phyloP scores from a whole-genome alignment of 225 moss, liverwort and hornwort species.

The Bryoerythrophyllum caledonicum region DNA sequence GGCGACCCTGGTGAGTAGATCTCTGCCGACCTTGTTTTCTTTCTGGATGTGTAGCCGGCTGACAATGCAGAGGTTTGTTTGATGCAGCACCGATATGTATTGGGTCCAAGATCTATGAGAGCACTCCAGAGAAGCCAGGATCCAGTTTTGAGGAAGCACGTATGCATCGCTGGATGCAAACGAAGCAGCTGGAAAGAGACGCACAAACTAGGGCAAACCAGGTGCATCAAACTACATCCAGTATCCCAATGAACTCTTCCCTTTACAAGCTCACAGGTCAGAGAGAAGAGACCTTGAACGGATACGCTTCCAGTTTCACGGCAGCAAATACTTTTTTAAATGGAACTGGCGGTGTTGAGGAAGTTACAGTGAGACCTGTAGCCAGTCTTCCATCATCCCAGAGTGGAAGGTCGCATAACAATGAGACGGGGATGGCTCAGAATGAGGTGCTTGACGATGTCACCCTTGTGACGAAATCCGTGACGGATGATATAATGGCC shows the following conservation, averaged over 20 bases:
- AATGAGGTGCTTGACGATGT: conserved; percentile 41
- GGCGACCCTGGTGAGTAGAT: conserved; percentile 46
- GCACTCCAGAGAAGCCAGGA: conserved; percentile 28
- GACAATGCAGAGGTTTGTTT: conserved; percentile 9
- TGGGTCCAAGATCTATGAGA: conserved; percentile 50
- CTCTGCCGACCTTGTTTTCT: not conserved
- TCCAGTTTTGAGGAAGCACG: conserved; percentile 64
- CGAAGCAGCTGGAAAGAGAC: conserved; percentile 15
- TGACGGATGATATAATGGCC: conserved; percentile 56
- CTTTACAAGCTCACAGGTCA: conserved; percentile 8
- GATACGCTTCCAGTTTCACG: conserved; percentile 9
- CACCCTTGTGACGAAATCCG: conserved; percentile 50
- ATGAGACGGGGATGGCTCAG: conserved; percentile 22
- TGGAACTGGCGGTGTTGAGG: conserved; percentile 8
- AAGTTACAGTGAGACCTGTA: conserved; percentile 12
- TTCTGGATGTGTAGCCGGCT: conserved; percentile 5
- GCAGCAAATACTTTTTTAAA: conserved; percentile 21
- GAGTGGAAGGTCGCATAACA: not conserved
- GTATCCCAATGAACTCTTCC: conserved; percentile 3
- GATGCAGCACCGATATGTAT: conserved; percentile 43
- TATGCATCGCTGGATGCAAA: conserved; percentile 36
- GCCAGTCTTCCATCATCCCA: conserved; percentile 20
- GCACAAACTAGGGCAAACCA: conserved; percentile 1
- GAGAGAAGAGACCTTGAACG: conserved; percentile 23
- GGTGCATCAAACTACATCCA: conserved; percentile 15